Evolutionary conservation across 2,329 filamentous ascomycete genomes (phyloP).

Genomic region (Ilyonectria robusta): DNA sequence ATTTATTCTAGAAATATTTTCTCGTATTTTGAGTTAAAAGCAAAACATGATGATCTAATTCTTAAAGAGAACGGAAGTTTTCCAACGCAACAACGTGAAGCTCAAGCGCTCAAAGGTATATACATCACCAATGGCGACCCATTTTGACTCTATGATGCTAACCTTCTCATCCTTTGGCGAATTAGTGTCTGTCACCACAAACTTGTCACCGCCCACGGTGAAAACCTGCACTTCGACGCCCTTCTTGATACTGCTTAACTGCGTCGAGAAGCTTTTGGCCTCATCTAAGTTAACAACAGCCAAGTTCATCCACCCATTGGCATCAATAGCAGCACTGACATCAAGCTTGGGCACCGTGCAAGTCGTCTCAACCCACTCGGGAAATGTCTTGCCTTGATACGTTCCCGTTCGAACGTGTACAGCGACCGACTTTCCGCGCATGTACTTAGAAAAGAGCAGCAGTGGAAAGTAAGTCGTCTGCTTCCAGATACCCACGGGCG

Average conservation of each 20-base stretch:
- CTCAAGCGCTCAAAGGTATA: slow-evolving; percentile 77
- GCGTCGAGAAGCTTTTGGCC: slow-evolving; percentile 68
- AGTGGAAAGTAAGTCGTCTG: slow-evolving; percentile 84
- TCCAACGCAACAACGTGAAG: slow-evolving; percentile 75
- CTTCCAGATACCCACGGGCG: slow-evolving; percentile 70
- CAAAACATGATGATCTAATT: no score
- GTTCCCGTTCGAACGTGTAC: slow-evolving; percentile 73
- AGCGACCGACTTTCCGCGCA: slow-evolving; percentile 79
- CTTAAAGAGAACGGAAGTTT: no score
- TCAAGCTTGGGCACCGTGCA: slow-evolving; percentile 79
- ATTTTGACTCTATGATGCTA: slow-evolving; percentile 57
- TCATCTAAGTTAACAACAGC: slow-evolving; percentile 81
- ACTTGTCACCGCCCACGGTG: slow-evolving; percentile 59
- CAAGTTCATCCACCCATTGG: slow-evolving; percentile 74
- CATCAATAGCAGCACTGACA: slow-evolving; percentile 71
- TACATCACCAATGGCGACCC: slow-evolving; percentile 68
- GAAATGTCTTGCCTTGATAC: slow-evolving; percentile 76
- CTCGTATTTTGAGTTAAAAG: no score
- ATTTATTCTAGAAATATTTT: no score
- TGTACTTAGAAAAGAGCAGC: slow-evolving; percentile 66
- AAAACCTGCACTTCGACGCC: slow-evolving; percentile 69
- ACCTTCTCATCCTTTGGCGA: slow-evolving; percentile 73
- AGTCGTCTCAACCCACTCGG: slow-evolving; percentile 73
- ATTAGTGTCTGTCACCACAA: slow-evolving; percentile 68
- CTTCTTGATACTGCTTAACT: slow-evolving; percentile 66